phyloP scores from a whole-genome alignment of 768 basidiomycete species.

The Trametes cinnabarina region DNA sequence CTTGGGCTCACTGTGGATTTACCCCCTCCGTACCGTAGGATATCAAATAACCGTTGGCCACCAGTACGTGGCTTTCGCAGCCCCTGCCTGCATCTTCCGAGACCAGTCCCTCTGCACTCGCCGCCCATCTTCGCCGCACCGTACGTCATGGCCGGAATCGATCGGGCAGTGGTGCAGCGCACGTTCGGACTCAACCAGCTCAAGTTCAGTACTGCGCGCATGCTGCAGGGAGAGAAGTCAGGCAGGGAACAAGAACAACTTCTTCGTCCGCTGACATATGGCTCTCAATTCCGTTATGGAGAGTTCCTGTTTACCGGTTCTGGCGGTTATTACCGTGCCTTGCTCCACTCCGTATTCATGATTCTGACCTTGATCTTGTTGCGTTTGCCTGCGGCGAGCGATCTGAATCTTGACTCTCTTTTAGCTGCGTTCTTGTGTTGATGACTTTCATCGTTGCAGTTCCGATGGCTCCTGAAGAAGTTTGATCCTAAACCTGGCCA shows the following conservation, averaged over 20 bases:
- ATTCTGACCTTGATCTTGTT: background rate
- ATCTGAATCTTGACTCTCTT: too few species aligned
- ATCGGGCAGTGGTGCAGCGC: constrained; percentile 54
- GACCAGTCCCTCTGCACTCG: constrained; percentile 35
- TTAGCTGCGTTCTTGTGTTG: too few species aligned
- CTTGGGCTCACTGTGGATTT: background rate
- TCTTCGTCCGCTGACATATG: constrained; percentile 45
- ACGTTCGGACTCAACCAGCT: constrained; percentile 52
- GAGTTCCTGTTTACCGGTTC: constrained; percentile 52
- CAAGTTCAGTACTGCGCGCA: constrained; percentile 16
- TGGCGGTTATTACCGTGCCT: constrained; percentile 39
- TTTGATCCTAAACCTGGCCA: constrained; percentile 52
- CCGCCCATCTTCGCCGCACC: constrained; percentile 37
- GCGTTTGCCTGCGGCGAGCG: constrained; percentile 30
- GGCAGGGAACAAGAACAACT: constrained; percentile 18
- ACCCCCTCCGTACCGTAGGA: background rate
- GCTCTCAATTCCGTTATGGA: constrained; percentile 70
- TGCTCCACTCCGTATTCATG: constrained; percentile 33
- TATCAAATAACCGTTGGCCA: background rate
- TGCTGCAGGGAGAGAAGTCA: background rate
- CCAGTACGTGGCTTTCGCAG: constrained; percentile 29
- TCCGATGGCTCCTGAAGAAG: constrained; percentile 55
- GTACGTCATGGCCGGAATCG: constrained; percentile 45
- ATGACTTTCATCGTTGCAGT: constrained; percentile 34
- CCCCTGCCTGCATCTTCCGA: constrained; percentile 31